Evolutionary conservation across 345 rosid genomes (phyloP).

Genomic region (Syzygium grande): DNA sequence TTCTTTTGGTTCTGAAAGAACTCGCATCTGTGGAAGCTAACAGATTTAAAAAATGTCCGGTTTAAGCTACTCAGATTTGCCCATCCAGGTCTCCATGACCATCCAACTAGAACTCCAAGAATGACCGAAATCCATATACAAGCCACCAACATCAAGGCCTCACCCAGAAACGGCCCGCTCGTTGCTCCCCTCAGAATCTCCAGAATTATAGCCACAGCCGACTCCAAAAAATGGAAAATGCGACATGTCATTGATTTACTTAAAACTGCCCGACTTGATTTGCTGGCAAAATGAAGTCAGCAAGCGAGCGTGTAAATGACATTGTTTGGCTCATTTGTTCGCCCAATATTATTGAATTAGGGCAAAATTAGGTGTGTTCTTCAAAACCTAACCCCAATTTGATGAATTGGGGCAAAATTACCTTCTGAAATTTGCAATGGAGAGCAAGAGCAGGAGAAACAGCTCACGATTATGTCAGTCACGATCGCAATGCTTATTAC

Average conservation of each 20-base stretch:
- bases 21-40: neutral
- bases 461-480: neutral
- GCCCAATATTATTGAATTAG: neutral
- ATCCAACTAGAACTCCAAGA: constrained; percentile 75
- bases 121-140: constrained; percentile 76
- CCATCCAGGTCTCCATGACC: constrained; percentile 89
- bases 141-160: constrained; percentile 34
- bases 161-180: constrained; percentile 27
- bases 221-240: neutral
- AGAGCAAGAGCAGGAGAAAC: neutral
- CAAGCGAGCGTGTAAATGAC: too few species aligned
- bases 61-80: constrained; percentile 23
- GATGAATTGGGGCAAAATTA: neutral
- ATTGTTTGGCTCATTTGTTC: neutral
- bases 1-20: too few species aligned
- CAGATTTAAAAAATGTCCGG: neutral
- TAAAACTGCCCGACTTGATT: too few species aligned
- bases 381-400: neutral
- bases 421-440: neutral
- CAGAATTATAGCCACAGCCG: neutral
- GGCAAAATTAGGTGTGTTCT: neutral
- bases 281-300: neutral
- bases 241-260: too few species aligned
- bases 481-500: neutral
- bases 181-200: constrained; percentile 38